Evolutionary conservation across 2,329 filamentous ascomycete species (phyloP), one percentile per base, ranked within the genome.

Genomic region (Penicillium frequentans): DNA sequence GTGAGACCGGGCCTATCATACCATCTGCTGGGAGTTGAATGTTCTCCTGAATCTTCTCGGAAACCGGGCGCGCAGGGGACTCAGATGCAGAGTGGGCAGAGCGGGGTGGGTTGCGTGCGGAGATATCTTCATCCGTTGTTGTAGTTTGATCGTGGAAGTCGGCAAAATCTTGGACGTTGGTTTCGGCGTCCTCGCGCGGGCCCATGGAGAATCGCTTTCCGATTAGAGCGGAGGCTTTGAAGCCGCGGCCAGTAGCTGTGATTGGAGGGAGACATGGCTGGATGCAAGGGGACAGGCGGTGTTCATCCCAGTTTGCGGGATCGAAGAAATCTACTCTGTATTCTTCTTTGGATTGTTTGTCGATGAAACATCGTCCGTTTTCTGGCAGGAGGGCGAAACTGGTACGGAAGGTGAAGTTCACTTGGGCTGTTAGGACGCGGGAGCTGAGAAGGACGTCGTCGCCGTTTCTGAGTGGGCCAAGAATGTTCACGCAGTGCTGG

Each of bases 401-500:
- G 0, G 92, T 96, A 8, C 93, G 85, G 49, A 98, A 86, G 0
- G 90, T 92, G 68, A 98, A 96, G 75, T 96, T 96, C 65, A 96
- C 93, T 69, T 95, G 90, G 0, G 93, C 92, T 1, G 92, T 67
- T 16, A 98, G 82, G 0, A 97, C 89, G 63, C 91, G 90, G 59
- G 92, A 92, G 67, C 93, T 96, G 57, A 97, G 81, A 1, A 96
- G 82, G 0, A 97, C 92, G 19, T 93, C 90, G 69, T 98, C 93
- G n/a, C 93, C 93, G 66, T 96, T 93, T 35, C 93, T 87, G 13
- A 98, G 74, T 1, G 93, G 93, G 0, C 93, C 93, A 4, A 97
- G 82, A 51, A 96, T 95, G 70, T 96, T 97, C 70, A 97, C 86
- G 70, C 92, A 96, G 53, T 89, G 85, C 64, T 93, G 88, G 0